Percentiles rank a stretch among this genome's conserved stretches.
phyloP scores from a whole-genome alignment of 257 asterid species.

The Nicotiana tomentosiformis region DNA sequence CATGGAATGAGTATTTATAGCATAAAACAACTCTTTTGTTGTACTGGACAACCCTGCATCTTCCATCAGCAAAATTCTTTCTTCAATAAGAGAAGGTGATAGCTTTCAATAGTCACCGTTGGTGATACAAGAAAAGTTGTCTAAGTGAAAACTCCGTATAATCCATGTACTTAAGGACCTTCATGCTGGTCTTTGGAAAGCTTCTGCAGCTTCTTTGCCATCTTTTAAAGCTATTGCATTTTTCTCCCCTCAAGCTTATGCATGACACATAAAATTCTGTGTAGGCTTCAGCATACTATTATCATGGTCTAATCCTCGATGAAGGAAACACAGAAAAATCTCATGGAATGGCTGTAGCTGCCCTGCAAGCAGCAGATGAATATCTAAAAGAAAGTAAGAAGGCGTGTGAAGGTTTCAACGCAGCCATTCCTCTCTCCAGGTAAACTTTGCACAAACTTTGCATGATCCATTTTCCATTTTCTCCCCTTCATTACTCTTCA shows the following conservation, averaged over 20 bases:
- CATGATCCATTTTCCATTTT: not conserved
- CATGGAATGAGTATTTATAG: not conserved
- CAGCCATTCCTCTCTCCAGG: constrained; percentile 79
- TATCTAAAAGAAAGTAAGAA: constrained; percentile 92
- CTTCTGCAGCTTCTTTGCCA: not conserved
- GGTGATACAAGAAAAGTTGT: not conserved
- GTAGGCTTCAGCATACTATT: constrained; percentile 94
- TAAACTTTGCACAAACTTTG: constrained; percentile 24
- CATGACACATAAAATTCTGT: not conserved
- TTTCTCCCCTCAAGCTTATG: not conserved
- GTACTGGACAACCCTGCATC: not conserved
- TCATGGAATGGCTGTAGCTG: constrained; percentile 97
- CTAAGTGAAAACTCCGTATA: not conserved
- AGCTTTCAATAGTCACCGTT: not conserved
- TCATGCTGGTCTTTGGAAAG: not conserved
- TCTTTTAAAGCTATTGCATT: not conserved
- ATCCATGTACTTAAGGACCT: not conserved
- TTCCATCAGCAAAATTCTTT: not conserved
- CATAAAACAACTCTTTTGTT: not conserved
- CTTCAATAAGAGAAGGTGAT: not conserved
- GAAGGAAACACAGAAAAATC: constrained; percentile 97
- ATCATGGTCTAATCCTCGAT: constrained; percentile 94
- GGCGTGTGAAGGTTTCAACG: constrained; percentile 72
- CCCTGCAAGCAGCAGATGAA: constrained; percentile 96
- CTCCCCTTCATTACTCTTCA: not conserved